Conservation (phyloP, 2,329 filamentous ascomycete species). For the Orbilia quercus region DNA sequence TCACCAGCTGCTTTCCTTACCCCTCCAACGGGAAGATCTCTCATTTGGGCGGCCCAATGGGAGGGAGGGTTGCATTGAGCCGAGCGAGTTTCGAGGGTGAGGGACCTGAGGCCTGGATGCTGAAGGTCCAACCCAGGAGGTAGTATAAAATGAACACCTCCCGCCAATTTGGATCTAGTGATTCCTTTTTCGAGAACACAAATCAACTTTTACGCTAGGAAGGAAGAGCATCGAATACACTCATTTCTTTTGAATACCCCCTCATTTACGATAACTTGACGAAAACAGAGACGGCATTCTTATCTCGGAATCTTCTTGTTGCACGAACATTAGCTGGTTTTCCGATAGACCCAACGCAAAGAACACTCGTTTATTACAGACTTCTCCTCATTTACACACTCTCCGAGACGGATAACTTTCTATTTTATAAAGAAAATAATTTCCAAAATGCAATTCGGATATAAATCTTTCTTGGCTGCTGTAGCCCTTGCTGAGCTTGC, state of each 20-base stretch:
- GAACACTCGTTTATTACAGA: background rate
- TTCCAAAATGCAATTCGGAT: conserved; percentile 46
- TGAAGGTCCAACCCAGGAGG: conserved; percentile 29
- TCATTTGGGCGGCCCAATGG: conserved; percentile 27
- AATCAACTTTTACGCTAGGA: conserved; percentile 10
- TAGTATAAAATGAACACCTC: conserved; percentile 35
- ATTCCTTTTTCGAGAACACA: conserved; percentile 11
- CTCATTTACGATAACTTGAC: conserved; percentile 34
- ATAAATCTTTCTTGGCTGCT: conserved; percentile 36
- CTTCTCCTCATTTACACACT: conserved; percentile 4
- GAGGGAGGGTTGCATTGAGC: conserved; percentile 37
- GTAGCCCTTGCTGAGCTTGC: conserved; percentile 38
- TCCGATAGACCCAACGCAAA: conserved; percentile 14
- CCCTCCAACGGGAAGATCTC: conserved; percentile 31
- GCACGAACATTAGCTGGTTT: conserved; percentile 26
- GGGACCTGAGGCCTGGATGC: conserved; percentile 22
- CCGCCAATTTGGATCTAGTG: conserved; percentile 13
- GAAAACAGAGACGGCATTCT: conserved; percentile 44
- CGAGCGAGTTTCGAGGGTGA: conserved; percentile 46
- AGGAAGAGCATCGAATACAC: conserved; percentile 34
- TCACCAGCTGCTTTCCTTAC: conserved; percentile 27
- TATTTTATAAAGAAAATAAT: conserved; percentile 2
- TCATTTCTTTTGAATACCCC: conserved; percentile 34
- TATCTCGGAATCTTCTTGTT: conserved; percentile 30
- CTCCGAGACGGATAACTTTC: background rate